Percentiles rank a stretch among this genome's conserved stretches.
phyloP scores from a whole-genome alignment of 2,329 filamentous ascomycete species.

The Claviceps citrina region DNA sequence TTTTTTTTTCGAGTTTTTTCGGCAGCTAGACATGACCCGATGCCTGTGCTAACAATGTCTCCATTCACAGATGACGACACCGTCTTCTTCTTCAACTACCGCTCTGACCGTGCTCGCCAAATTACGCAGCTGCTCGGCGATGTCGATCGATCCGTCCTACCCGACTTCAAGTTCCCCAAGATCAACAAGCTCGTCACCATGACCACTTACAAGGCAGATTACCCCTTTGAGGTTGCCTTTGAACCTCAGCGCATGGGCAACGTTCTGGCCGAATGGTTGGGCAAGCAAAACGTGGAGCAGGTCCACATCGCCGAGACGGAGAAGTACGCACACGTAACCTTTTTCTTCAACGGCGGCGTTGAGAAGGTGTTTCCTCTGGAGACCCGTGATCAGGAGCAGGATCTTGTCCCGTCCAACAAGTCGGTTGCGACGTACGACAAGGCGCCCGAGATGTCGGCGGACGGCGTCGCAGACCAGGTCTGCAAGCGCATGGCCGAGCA shows the following conservation, averaged over 20 bases:
- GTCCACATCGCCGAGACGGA: conserved; percentile 97
- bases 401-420: conserved; percentile 76
- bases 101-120: conserved; percentile 91
- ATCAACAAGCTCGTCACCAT: conserved; percentile 77
- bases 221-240: conserved; percentile 83
- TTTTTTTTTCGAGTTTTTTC: background rate
- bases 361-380: conserved; percentile 93
- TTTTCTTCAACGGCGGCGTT: conserved; percentile 98
- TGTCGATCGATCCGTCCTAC: conserved; percentile 76
- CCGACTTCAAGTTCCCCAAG: conserved; percentile 89
- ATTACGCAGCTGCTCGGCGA: conserved; percentile 88
- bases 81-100: conserved; percentile 99
- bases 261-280: conserved; percentile 92
- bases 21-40: background rate
- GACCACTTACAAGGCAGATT: conserved; percentile 96
- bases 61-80: conserved; percentile 59
- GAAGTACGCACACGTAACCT: conserved; percentile 98
- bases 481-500: conserved; percentile 71
- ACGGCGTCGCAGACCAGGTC: conserved; percentile 76
- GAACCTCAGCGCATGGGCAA: conserved; percentile 92
- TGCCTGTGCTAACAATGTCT: conserved; percentile 2
- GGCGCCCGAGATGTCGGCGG: conserved; percentile 90
- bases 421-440: conserved; percentile 84
- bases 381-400: conserved; percentile 66
- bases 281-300: conserved; percentile 78